phyloP scores from a whole-genome alignment of 176 grass and related monocot species.

The Tuctoria greenei region DNA sequence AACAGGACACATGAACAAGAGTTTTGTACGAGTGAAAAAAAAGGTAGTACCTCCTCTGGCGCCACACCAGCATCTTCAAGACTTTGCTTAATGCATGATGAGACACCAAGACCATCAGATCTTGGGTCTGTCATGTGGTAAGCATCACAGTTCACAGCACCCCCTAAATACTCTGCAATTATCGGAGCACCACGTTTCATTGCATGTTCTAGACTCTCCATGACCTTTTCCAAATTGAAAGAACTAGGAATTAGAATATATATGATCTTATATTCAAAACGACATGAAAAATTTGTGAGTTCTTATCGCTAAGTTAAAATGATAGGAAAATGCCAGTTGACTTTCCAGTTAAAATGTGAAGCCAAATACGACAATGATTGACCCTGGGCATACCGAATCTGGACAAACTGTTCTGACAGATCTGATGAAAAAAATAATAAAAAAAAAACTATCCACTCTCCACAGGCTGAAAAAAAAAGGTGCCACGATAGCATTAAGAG shows the following conservation, averaged over 20 bases:
- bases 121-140: constrained; percentile 99
- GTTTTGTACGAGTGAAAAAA: not conserved
- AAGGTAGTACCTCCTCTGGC: constrained; percentile 74
- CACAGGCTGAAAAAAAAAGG: not conserved
- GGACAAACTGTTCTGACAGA: not conserved
- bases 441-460: not conserved
- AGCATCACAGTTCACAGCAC: constrained; percentile 97
- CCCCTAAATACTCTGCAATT: constrained; percentile 86
- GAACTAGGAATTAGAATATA: constrained; percentile 9
- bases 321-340: not conserved
- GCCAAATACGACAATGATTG: not conserved
- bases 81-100: constrained; percentile 83
- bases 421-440: not conserved
- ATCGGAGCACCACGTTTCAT: constrained; percentile 90
- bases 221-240: constrained; percentile 52
- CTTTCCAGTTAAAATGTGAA: not conserved
- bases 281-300: not conserved
- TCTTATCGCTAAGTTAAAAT: not conserved
- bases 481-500: constrained; percentile 12
- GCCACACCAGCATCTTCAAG: constrained; percentile 84
- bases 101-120: constrained; percentile 92
- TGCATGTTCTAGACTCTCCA: constrained; percentile 98
- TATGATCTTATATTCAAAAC: not conserved
- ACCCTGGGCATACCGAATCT: not conserved
- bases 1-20: not conserved